Evolutionary conservation across 768 basidiomycete species (phyloP).

Genomic region (Pleurotus giganteus): DNA sequence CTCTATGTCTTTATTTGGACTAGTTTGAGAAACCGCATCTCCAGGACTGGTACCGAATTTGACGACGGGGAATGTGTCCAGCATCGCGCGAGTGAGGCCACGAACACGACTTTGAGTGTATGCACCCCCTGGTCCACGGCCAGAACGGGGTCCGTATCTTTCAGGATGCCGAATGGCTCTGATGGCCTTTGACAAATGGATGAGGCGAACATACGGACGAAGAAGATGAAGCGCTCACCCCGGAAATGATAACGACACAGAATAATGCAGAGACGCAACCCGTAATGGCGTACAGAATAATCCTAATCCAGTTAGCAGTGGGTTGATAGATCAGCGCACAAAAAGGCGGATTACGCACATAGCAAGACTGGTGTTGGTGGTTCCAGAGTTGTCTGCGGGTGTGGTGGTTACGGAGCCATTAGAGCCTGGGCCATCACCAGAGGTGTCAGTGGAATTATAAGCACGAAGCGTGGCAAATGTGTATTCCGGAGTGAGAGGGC

Average conservation of each 20-base stretch:
- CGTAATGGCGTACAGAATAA: conserved; percentile 83
- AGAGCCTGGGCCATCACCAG: conserved; percentile 19
- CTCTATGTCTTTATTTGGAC: background rate
- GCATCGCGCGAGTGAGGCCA: conserved; percentile 89
- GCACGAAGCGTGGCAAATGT: conserved; percentile 69
- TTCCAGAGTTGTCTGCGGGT: background rate
- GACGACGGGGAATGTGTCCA: conserved; percentile 94
- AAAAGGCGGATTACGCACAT: conserved; percentile 50
- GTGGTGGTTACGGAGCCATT: conserved; percentile 20
- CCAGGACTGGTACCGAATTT: conserved; percentile 57
- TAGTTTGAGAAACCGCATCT: conserved; percentile 6
- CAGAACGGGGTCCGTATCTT: conserved; percentile 76
- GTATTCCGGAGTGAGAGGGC: conserved; percentile 52
- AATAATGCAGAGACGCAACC: conserved; percentile 87
- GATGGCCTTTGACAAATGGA: conserved; percentile 50
- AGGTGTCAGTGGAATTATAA: conserved; percentile 52
- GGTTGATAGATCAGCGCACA: conserved; percentile 6
- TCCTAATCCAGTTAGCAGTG: conserved; percentile 41
- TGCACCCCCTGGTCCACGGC: conserved; percentile 31
- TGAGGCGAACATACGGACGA: conserved; percentile 2
- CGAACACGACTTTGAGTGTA: conserved; percentile 65
- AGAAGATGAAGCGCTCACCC: conserved; percentile 44
- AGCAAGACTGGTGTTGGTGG: conserved; percentile 59
- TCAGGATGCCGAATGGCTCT: conserved; percentile 87
- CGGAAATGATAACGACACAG: conserved; percentile 80